Percentiles rank a stretch among this genome's conserved stretches.
phyloP scores from a whole-genome alignment of 768 basidiomycete species.

The Boletus insuetus region DNA sequence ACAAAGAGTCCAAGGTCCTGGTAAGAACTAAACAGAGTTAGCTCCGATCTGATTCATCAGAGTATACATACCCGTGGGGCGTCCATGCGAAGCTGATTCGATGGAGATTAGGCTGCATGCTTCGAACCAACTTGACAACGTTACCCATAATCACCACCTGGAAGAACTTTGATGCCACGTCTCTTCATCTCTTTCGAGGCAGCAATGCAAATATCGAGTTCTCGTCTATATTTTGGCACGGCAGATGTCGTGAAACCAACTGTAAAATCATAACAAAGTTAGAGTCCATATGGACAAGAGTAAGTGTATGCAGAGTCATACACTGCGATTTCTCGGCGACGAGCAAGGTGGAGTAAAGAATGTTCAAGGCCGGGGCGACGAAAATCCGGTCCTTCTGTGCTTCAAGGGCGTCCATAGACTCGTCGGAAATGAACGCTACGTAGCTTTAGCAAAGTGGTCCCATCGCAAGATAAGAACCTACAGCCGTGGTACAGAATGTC shows the following conservation, averaged over 20 bases:
- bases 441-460: slow-evolving; percentile 6
- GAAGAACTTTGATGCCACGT: slow-evolving; percentile 36
- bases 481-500: slow-evolving; percentile 33
- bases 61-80: slow-evolving; percentile 27
- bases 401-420: slow-evolving; percentile 35
- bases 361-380: slow-evolving; percentile 35
- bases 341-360: slow-evolving; percentile 23
- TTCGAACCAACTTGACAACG: neutral
- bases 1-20: slow-evolving; percentile 38
- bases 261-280: neutral
- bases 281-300: neutral
- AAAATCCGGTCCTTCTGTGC: slow-evolving; percentile 35
- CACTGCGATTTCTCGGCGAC: slow-evolving; percentile 29
- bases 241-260: slow-evolving; percentile 20
- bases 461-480: slow-evolving; percentile 1
- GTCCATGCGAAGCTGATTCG: slow-evolving; percentile 29
- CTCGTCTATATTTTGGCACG: slow-evolving; percentile 26
- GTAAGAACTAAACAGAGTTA: slow-evolving; percentile 28
- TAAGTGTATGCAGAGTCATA: neutral
- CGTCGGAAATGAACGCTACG: slow-evolving; percentile 35
- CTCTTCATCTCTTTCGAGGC: slow-evolving; percentile 37
- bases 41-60: neutral
- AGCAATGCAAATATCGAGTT: slow-evolving; percentile 33
- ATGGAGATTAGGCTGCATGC: neutral
- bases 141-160: slow-evolving; percentile 39